These are phyloP conservation scores for Neonectria ditissima DNA, from an alignment of 2,329 filamentous ascomycete genomes.

Conservation along the genomic window DNA sequence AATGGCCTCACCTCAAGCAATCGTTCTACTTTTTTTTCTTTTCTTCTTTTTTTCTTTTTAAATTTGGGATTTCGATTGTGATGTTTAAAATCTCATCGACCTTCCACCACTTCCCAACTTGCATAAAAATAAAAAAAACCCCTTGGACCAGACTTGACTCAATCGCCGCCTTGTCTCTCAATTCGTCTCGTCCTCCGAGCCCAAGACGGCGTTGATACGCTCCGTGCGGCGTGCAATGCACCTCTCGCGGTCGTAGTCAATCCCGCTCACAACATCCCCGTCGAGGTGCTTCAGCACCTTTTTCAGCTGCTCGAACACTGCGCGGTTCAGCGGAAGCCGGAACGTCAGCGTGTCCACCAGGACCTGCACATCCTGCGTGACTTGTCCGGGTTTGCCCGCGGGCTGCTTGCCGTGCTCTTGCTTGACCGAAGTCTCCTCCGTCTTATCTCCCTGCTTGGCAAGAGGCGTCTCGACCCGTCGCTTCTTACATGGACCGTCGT, in stretches of 20 bases:
- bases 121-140: background rate
- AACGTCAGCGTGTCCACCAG: slow-evolving; percentile 3
- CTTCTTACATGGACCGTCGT: slow-evolving; percentile 3
- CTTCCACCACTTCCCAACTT: background rate
- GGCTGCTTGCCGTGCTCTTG: background rate
- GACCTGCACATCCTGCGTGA: background rate
- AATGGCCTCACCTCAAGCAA: background rate
- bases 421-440: background rate
- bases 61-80: background rate
- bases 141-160: background rate
- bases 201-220: slow-evolving; percentile 19
- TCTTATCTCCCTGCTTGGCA: background rate
- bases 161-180: background rate
- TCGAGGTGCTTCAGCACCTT: slow-evolving; percentile 7
- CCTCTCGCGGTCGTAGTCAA: slow-evolving; percentile 10
- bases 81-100: background rate
- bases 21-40: too few species aligned
- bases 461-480: background rate
- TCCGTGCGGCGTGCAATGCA: slow-evolving; percentile 15
- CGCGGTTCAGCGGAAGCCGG: background rate
- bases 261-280: background rate
- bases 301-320: background rate
- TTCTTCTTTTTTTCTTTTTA: background rate
- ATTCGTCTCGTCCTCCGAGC: background rate
- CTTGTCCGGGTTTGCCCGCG: background rate